Conservation (phyloP, 1,284 basidiomycete species). For the Ganoderma meredithae region DNA sequence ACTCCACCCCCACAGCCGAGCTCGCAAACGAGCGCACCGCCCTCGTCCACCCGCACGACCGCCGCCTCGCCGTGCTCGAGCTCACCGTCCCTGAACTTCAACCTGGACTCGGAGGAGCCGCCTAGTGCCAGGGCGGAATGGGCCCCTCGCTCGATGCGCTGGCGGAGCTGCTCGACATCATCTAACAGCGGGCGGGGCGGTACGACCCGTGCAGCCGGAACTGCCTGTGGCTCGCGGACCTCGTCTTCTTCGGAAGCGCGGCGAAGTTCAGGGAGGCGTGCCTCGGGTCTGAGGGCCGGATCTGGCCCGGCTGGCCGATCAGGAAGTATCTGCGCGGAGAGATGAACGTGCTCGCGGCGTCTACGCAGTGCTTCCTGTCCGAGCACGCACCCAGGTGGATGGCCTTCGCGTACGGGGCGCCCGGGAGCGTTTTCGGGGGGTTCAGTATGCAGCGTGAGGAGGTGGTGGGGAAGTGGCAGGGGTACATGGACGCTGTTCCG, state of each 20-base stretch:
- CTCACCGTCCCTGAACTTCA: not conserved
- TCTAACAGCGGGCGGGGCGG: slow-evolving; percentile 3
- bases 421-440: slow-evolving; percentile 4
- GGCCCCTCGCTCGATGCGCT: slow-evolving; percentile 20
- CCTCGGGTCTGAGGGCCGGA: not conserved
- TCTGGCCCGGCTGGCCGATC: slow-evolving; percentile 2
- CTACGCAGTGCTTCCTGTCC: slow-evolving; percentile 5
- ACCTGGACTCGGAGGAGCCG: too few species aligned
- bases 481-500: not conserved
- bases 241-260: slow-evolving; percentile 16
- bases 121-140: not conserved
- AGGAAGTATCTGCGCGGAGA: slow-evolving; percentile 12
- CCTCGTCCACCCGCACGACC: slow-evolving; percentile 2
- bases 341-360: slow-evolving; percentile 11
- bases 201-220: slow-evolving; percentile 1
- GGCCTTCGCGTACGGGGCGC: not conserved
- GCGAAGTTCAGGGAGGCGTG: slow-evolving; percentile 12
- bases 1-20: too few species aligned
- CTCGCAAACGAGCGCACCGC: not conserved
- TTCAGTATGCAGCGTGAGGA: slow-evolving; percentile 5
- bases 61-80: not conserved
- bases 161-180: slow-evolving; percentile 4
- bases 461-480: slow-evolving; percentile 10
- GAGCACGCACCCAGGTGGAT: slow-evolving; percentile 5
- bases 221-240: slow-evolving; percentile 17